Evolutionary conservation across 179 eudicot species (phyloP).

Genomic region (Beta corolliflora): DNA sequence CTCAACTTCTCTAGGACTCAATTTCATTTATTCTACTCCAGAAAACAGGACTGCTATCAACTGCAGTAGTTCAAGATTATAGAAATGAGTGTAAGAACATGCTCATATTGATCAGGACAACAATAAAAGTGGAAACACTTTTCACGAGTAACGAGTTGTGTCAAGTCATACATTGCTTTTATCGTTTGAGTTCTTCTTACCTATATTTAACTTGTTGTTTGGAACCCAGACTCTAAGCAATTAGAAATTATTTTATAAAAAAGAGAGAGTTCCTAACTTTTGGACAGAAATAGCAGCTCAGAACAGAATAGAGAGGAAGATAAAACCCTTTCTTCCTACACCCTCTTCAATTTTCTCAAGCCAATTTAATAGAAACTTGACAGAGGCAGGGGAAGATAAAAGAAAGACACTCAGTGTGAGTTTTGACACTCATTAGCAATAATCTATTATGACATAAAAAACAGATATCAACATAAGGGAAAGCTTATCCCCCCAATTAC

Average conservation of each 20-base stretch:
- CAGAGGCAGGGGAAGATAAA: background rate
- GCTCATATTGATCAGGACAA: too few species aligned
- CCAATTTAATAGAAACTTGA: background rate
- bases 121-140: background rate
- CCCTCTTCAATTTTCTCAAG: background rate
- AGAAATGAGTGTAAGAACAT: background rate
- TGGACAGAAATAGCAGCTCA: background rate
- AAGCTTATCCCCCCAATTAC: background rate
- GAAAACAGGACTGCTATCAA: constrained; percentile 9
- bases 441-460: background rate
- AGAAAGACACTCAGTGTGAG: background rate
- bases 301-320: background rate
- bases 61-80: constrained; percentile 1
- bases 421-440: background rate
- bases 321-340: background rate
- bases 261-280: background rate
- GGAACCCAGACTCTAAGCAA: background rate
- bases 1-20: constrained; percentile 87
- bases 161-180: background rate
- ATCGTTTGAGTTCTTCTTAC: background rate
- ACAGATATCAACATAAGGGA: background rate
- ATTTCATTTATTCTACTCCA: constrained; percentile 50
- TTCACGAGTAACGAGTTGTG: too few species aligned
- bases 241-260: background rate
- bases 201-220: background rate